Evolutionary conservation across 2,329 filamentous ascomycete species (phyloP).

Genomic region (Aspergillus neotritici): DNA sequence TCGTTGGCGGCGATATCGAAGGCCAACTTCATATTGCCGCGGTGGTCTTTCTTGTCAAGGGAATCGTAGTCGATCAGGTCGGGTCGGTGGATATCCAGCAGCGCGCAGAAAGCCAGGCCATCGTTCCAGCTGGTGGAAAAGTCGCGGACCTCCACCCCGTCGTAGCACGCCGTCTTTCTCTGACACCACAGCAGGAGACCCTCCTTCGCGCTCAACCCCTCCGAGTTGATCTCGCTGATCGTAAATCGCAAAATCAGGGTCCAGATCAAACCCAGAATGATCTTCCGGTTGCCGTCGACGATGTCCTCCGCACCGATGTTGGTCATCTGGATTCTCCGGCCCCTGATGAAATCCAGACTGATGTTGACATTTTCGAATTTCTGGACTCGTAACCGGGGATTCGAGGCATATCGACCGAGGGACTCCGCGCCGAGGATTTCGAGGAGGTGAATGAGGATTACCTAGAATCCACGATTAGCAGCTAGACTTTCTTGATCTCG

Average conservation of each 20-base stretch:
- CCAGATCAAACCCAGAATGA: conserved; percentile 96
- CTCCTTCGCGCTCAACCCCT: conserved; percentile 96
- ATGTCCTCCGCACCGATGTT: conserved; percentile 98
- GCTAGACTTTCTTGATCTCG: conserved; percentile 1
- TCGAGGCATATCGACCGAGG: conserved; percentile 91
- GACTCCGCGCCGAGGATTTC: conserved; percentile 94
- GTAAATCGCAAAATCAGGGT: conserved; percentile 96
- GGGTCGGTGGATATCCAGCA: conserved; percentile 93
- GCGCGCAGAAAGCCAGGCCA: conserved; percentile 89
- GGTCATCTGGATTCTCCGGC: conserved; percentile 88
- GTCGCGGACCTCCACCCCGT: conserved; percentile 90
- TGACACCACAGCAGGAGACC: conserved; percentile 95
- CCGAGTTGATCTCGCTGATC: conserved; percentile 97
- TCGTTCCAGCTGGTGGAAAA: conserved; percentile 98
- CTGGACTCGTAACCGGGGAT: conserved; percentile 92
- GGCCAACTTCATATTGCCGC: conserved; percentile 94
- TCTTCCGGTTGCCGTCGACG: conserved; percentile 95
- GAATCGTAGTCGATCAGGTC: conserved; percentile 96
- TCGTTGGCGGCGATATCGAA: conserved; percentile 95
- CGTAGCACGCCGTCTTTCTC: conserved; percentile 96
- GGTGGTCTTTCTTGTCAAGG: conserved; percentile 88
- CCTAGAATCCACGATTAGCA: conserved; percentile 46
- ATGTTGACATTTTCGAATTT: conserved; percentile 98
- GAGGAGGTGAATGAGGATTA: conserved; percentile 91
- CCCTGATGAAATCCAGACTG: conserved; percentile 87